A percentile compares a stretch with the other conserved stretches of the same genome.
Conservation (phyloP, 306 rosid species). For the Pachyrhizus erosus region DNA sequence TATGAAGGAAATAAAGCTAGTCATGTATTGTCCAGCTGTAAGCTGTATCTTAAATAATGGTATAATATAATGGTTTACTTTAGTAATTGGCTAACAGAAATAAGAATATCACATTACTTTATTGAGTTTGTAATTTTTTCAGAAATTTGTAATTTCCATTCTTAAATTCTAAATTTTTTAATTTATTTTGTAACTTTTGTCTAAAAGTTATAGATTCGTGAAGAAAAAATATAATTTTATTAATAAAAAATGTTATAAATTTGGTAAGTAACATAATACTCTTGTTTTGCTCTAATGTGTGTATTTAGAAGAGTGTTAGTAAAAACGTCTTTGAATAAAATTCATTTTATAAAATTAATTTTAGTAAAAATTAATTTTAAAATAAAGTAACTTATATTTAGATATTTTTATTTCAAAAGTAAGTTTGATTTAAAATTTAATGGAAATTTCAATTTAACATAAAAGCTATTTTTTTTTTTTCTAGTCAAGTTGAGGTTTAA, state of each 20-base stretch:
- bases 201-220: no score
- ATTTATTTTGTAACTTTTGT: neutral
- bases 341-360: no score
- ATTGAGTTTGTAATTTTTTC: neutral
- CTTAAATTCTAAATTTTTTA: neutral
- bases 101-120: neutral
- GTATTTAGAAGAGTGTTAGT: no score
- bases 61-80: neutral
- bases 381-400: no score
- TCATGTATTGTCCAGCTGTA: neutral
- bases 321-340: no score
- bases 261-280: neutral
- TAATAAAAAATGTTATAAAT: neutral
- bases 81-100: neutral
- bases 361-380: no score
- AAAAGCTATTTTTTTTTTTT: no score
- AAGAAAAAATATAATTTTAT: neutral
- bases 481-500: no score
- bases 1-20: neutral
- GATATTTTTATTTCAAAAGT: no score
- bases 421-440: no score
- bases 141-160: neutral
- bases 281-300: neutral
- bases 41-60: neutral
- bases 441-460: no score